Conservation (phyloP, 345 rosid species). For the Hevea brasiliensis region DNA sequence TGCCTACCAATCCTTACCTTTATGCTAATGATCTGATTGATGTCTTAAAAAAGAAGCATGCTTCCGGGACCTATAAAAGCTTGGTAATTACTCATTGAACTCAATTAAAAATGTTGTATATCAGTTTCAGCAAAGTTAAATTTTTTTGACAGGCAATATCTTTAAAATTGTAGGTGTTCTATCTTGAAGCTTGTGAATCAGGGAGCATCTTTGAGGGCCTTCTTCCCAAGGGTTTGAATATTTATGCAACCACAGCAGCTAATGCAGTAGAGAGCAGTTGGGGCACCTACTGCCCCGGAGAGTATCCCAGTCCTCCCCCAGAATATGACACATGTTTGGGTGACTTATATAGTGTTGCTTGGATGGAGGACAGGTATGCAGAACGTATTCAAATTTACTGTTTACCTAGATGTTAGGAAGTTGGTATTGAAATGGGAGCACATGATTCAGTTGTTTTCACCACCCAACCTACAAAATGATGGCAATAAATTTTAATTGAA, state of each 20-base stretch:
- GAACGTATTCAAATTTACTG: background rate
- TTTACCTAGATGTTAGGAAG: background rate
- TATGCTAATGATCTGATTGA: conserved; percentile 78
- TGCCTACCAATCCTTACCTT: conserved; percentile 89
- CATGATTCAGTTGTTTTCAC: background rate
- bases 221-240: conserved; percentile 86
- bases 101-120: background rate
- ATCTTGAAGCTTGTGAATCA: conserved; percentile 99
- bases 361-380: conserved; percentile 98
- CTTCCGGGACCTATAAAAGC: conserved; percentile 74
- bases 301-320: conserved; percentile 79
- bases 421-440: background rate
- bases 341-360: conserved; percentile 91
- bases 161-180: conserved; percentile 71
- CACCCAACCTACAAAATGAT: background rate
- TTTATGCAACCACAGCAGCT: conserved; percentile 92
- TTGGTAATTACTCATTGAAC: conserved; percentile 46
- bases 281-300: conserved; percentile 99
- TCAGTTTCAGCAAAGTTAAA: background rate
- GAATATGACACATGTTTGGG: conserved; percentile 97
- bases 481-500: background rate
- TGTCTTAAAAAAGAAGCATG: conserved; percentile 74
- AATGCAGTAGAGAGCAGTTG: conserved; percentile 96
- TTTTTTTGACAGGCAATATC: conserved; percentile 4
- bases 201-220: conserved; percentile 98